Percentiles rank a stretch among this genome's conserved stretches.
Evolutionary conservation across 192 early-diverging fungal genomes (phyloP).

Genomic region (Entomortierella chlamydospora): DNA sequence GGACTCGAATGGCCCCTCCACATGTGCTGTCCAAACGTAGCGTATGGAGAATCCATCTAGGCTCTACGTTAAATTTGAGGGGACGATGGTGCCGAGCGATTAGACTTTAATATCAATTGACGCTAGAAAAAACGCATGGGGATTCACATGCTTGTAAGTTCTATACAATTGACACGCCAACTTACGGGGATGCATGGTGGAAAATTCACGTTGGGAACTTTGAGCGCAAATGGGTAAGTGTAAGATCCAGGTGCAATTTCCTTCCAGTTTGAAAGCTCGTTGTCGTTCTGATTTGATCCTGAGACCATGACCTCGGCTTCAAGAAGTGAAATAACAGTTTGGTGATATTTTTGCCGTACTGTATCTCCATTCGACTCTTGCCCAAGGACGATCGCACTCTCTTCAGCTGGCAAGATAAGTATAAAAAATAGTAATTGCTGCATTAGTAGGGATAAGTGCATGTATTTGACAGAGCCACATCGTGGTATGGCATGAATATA

Average conservation of each 20-base stretch:
- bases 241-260: slow-evolving; percentile 33
- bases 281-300: slow-evolving; percentile 30
- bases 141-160: not conserved
- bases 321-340: slow-evolving; percentile 49
- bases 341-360: slow-evolving; percentile 50
- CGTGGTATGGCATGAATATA: too few relatives aligned
- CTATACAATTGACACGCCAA: not conserved
- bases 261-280: slow-evolving; percentile 47
- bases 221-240: slow-evolving; percentile 45
- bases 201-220: slow-evolving; percentile 52
- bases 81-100: not conserved
- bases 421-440: not conserved
- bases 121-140: not conserved
- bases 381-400: slow-evolving; percentile 42
- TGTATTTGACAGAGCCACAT: too few relatives aligned
- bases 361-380: slow-evolving; percentile 53
- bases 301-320: slow-evolving; percentile 43
- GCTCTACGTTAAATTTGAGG: slow-evolving; percentile 15
- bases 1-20: slow-evolving; percentile 38
- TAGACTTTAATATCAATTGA: too few relatives aligned
- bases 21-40: slow-evolving; percentile 50
- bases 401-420: slow-evolving; percentile 25
- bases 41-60: slow-evolving; percentile 49
- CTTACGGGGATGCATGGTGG: slow-evolving; percentile 54
- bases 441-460: too few relatives aligned